Base-by-base conservation (phyloP, 352 stramenopile genomes). In the Globisporangium apiculatum region DNA sequence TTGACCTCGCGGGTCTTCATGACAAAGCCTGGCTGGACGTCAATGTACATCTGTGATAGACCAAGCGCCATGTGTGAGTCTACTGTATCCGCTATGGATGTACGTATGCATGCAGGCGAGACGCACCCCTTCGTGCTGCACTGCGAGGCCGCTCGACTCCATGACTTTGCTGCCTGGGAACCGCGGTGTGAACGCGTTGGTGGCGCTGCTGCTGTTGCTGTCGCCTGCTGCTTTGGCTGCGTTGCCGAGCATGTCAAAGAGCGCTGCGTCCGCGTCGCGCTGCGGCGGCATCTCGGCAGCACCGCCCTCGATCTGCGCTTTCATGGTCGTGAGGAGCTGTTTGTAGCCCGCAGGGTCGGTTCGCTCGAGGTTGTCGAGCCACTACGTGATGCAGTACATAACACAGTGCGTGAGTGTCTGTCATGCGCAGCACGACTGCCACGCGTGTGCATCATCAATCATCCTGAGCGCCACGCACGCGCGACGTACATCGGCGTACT, bases 141-240 rank as follows among this genome's bases (percentile, higher is more conserved):
- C 62, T 51, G 72, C 73, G 48, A 91, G 55, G 0, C 83, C 83
- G 40, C 74, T 57, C 40, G 68, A 57, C 17, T 70, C 75, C 81
- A 93, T 93, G 37, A 89, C 69, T 31, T 87, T 89, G 53, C 86
- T 78, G 9, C 81, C 81, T 38, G 79, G 81, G 56, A 93, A 90
- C 15, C 57, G 62, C 5, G 78, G 76, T 48, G 75, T 83, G 53
- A 92, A 90, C 40, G 7, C 11, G 3, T 64, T 68, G 36, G 7
- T 78, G 53, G 37, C 17, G 50, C n/a, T 14, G 36, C 6, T 42
- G 9, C 10, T 14, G 56, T 43, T 43, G 40, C 7, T 43, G 40
- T 11, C 8, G 4, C 18, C n/a, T 55, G 53, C 6, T 24, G 50
- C 14, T 46, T 59, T 64, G 5, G 45, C 8, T 17, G 57, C 58